Evolutionary conservation across 306 rosid species (phyloP).

Genomic region (Calophaca sinica): DNA sequence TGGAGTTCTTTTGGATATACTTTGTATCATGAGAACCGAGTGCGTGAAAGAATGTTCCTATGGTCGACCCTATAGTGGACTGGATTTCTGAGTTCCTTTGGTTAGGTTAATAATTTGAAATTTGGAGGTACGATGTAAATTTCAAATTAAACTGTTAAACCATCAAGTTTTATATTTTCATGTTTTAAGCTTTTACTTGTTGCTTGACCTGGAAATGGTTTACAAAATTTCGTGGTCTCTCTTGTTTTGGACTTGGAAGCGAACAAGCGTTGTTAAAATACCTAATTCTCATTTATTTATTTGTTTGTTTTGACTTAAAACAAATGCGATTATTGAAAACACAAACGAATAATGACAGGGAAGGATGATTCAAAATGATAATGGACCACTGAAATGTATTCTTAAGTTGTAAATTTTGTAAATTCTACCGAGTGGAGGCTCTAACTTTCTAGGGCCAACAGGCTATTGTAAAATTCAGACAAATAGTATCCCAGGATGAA

Average conservation of each 20-base stretch:
- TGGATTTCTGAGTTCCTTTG: slow-evolving; percentile 40
- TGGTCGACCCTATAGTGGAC: slow-evolving; percentile 14
- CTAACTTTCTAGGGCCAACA: not conserved
- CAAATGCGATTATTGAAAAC: not conserved
- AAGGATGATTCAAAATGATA: not conserved
- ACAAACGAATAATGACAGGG: too few species aligned
- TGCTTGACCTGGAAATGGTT: not conserved
- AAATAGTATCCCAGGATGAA: too few species aligned
- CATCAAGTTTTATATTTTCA: not conserved
- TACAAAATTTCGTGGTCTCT: not conserved
- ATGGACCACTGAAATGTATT: not conserved
- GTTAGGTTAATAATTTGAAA: slow-evolving; percentile 1
- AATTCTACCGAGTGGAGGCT: not conserved
- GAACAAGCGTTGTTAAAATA: not conserved
- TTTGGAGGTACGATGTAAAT: slow-evolving; percentile 3
- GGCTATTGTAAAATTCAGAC: too few species aligned
- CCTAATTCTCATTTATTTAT: not conserved
- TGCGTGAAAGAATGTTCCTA: slow-evolving; percentile 31
- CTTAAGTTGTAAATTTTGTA: not conserved
- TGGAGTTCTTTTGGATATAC: slow-evolving; percentile 41
- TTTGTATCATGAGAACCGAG: slow-evolving; percentile 38
- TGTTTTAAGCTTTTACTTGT: not conserved
- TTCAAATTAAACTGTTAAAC: slow-evolving; percentile 6
- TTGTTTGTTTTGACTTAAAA: too few species aligned
- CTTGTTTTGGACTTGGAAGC: not conserved